Base-by-base conservation (phyloP, 192 early-diverging fungal species). In the Jimgerdemannia lactiflua region DNA sequence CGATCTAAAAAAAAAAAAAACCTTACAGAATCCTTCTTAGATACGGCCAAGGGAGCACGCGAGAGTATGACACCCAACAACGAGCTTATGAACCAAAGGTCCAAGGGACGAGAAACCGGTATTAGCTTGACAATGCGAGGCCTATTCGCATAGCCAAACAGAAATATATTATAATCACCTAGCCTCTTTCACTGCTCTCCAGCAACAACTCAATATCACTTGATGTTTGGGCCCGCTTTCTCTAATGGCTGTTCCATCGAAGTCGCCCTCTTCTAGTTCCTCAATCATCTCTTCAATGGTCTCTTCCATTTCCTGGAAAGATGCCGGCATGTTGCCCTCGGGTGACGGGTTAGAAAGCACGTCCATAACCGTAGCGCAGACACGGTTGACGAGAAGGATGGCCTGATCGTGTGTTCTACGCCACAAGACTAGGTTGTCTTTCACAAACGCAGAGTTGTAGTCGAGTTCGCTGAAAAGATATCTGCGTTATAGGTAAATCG, bases 171-270 rank as follows among this genome's bases (percentile, higher is more conserved):
- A 70, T 11, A 77, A 17, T 2, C 75, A 80, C 70, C 92, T 91
- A 20, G 94, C 92, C 75, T 95, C 94, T 77, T 96, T 97, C 67
- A 98, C 91, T 17, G 94, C 93, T 70, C 96, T 86, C 92, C 96
- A 98, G 82, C 95, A 97, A 72, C 92, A 93, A 73, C 94, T 94
- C 68, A 98, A 75, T 69, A 97, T 93, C 4, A 95, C 87, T 75
- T 97, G 96, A 71, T 95, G 91, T 18, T 94, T 92, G 69, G 91
- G 77, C 64, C 92, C 78, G 66, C 82, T 66, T 71, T 82, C 75
- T 65, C 71, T 67, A 49, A 69, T 71, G 11, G 43, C 69, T 4
- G 76, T 75, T 63, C 75, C 71, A 39, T 82, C 85, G 49, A 81
- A 81, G 20, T 72, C 82, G 19, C 83, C 84, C 4, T 79, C 85